Evolutionary conservation across 139 green algal species (phyloP).

Genomic region (Coelastrella sp.): DNA sequence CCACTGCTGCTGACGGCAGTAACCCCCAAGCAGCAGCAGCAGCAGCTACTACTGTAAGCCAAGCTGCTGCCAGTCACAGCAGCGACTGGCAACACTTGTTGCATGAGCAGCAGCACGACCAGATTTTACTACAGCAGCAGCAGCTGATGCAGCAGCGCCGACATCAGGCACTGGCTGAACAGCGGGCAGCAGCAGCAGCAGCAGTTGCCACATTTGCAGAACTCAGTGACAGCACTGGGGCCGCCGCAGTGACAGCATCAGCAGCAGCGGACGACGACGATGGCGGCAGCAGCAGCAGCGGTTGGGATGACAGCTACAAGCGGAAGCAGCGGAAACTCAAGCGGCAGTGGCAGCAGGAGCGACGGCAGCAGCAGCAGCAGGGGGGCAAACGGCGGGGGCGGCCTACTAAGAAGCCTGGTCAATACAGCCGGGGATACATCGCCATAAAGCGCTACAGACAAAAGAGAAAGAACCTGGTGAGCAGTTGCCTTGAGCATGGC

Average conservation of each 20-base stretch:
- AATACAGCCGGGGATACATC: slow-evolving; percentile 18
- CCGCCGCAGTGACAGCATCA: too few species aligned
- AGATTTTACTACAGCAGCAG: background rate
- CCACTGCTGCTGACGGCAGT: background rate
- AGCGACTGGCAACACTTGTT: background rate
- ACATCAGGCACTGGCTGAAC: background rate
- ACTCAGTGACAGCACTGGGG: background rate
- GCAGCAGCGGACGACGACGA: background rate
- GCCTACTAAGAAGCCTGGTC: background rate
- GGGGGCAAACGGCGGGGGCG: background rate
- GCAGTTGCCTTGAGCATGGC: background rate
- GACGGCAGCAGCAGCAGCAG: background rate
- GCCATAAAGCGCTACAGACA: slow-evolving; percentile 35
- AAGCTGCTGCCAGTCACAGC: background rate
- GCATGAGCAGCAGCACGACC: background rate
- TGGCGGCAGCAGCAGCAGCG: background rate
- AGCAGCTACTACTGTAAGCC: background rate
- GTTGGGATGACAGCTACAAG: background rate
- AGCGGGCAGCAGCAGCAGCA: background rate
- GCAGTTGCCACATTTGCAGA: background rate
- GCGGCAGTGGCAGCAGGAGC: background rate
- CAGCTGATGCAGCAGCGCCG: background rate
- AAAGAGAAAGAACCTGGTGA: slow-evolving; percentile 26
- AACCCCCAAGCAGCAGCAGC: background rate
- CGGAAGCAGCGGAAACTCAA: background rate